Evolutionary conservation across 352 stramenopile genomes (phyloP), one percentile per base, ranked within the genome.

Genomic region (Phytophthora pseudosyringae): DNA sequence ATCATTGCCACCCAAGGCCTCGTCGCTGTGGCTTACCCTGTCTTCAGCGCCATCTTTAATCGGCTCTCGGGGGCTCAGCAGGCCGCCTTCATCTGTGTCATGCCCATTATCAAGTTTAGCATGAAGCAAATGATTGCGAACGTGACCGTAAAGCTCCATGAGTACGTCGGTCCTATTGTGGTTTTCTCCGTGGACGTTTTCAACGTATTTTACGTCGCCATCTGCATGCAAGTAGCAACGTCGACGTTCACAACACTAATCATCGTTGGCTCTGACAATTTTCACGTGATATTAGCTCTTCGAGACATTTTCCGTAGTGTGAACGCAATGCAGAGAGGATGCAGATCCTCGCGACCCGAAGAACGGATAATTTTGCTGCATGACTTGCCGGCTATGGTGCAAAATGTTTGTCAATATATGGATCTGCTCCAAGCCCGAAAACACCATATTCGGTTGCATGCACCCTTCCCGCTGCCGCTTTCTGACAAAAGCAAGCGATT

Each of bases 171-270:
- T 0, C 49, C 38, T 6, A 60, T 59, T 5, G 53, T 67, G 11
- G 54, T 73, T 2, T 64, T 79, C 26, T 67, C 58, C 0, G 62
- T 79, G 4, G 70, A 73, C 5, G 39, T 71, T 0, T 75, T 64
- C 43, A 71, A 70, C 38, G 71, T 67, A 3, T 28, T 76, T 6
- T 75, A 69, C 32, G 54, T 67, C 3, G 48, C 48, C 0, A 64
- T 59, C 21, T 21, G 21, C 21, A 21, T 21, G 21, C 21, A 21
- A 21, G 21, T 2, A 21, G 21, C 21, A 21, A 48, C n/a, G 0
- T 69, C 54, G 0, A 11, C 31, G 3, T 8, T 58, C 4, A 57
- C 52, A 12, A 64, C 40, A 0, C 5, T 25, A 1, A 1, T 68
- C 1, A 45, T 68, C 21, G 49, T 66, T 9, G n/a, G n/a, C 1